These are phyloP conservation scores for Kwoniella sp. DNA, from an alignment of 768 basidiomycete species.

Conservation along the genomic window DNA sequence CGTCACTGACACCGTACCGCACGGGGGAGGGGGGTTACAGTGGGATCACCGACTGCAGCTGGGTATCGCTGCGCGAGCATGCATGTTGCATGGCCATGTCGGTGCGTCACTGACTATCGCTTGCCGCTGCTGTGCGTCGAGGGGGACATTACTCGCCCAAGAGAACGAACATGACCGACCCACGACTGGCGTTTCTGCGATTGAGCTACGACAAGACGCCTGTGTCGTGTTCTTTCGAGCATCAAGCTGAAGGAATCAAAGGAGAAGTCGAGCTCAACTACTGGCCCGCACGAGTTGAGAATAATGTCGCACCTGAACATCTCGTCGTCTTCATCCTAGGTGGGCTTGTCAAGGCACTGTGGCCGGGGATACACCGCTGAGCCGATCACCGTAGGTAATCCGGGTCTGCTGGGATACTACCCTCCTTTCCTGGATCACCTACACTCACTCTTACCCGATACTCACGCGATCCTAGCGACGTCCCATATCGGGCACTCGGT, in stretches of 20 bases:
- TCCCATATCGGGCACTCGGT: constrained; percentile 64
- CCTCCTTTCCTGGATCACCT: constrained; percentile 61
- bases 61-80: too few species aligned
- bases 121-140: too few species aligned
- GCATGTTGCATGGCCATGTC: too few species aligned
- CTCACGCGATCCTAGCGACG: constrained; percentile 54
- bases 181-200: constrained; percentile 17
- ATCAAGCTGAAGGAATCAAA: neutral
- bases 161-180: neutral
- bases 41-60: too few species aligned
- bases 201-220: neutral
- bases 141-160: neutral
- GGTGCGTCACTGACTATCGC: too few species aligned
- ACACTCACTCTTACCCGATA: constrained; percentile 58
- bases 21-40: too few species aligned
- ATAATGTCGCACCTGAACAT: constrained; percentile 16
- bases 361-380: neutral
- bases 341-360: constrained; percentile 2
- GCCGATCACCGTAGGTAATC: constrained; percentile 52
- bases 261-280: constrained; percentile 34
- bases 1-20: too few species aligned
- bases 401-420: constrained; percentile 67
- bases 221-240: constrained; percentile 10
- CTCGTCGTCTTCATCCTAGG: constrained; percentile 37
- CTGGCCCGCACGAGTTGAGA: constrained; percentile 22